Conservation (phyloP, 2,329 filamentous ascomycete genomes). For the Massarina eburnea region DNA sequence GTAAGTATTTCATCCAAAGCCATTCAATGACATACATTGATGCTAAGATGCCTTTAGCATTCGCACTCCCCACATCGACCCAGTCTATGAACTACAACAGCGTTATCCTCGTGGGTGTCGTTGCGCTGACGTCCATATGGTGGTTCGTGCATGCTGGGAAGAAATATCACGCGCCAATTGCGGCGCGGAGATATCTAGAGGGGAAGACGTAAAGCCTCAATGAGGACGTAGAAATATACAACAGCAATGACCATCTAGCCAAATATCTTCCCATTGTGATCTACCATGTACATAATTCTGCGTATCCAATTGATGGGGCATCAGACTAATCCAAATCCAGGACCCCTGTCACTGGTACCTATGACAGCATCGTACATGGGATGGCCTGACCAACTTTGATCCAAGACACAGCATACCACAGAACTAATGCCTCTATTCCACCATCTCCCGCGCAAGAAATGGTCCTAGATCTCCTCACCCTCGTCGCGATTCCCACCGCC, state of each 20-base stretch:
- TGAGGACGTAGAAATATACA: no score
- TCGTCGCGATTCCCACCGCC: constrained; percentile 50
- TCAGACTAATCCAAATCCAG: no score
- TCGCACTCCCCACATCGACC: constrained; percentile 45
- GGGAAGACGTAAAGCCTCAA: constrained; percentile 10
- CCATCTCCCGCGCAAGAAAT: constrained; percentile 15
- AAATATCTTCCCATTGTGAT: no score
- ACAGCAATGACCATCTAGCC: no score
- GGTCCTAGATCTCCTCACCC: constrained; percentile 31
- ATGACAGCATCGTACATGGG: constrained; percentile 22
- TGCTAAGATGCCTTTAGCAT: constrained; percentile 29
- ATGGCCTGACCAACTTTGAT: constrained; percentile 5
- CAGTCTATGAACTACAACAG: constrained; percentile 57
- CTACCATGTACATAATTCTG: background rate
- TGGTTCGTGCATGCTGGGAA: constrained; percentile 52
- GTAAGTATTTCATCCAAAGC: constrained; percentile 37
- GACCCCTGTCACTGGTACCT: constrained; percentile 1
- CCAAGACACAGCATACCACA: background rate
- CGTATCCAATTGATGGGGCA: background rate
- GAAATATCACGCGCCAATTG: constrained; percentile 56
- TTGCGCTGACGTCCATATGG: constrained; percentile 53
- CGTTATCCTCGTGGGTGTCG: constrained; percentile 55
- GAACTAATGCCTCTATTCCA: constrained; percentile 1
- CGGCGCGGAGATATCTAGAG: constrained; percentile 48
- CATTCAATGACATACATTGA: background rate